Evolutionary conservation across 148 eudicot species (phyloP).

Genomic region (Linanthus parryae): DNA sequence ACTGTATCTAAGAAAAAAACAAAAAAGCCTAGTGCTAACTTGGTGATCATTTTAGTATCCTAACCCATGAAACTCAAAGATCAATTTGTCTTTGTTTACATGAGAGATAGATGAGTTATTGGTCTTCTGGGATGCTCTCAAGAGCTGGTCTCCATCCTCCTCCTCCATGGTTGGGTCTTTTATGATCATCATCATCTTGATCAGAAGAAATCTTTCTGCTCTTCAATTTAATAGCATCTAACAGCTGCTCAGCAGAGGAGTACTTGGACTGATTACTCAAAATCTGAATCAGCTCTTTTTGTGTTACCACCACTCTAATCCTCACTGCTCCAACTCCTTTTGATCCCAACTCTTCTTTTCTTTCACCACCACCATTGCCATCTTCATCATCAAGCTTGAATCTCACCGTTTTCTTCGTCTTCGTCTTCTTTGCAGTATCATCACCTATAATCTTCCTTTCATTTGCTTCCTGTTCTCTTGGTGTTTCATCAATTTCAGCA

Average conservation of each 20-base stretch:
- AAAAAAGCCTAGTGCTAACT: no score
- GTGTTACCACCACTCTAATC: slow-evolving; percentile 14
- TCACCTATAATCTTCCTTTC: not conserved
- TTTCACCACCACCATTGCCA: not conserved
- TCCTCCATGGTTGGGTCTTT: not conserved
- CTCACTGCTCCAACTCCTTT: slow-evolving; percentile 5
- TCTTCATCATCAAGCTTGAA: not conserved
- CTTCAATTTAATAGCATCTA: not conserved
- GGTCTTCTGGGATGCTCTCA: not conserved
- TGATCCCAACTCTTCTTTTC: not conserved
- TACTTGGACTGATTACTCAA: slow-evolving; percentile 4
- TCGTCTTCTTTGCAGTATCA: not conserved
- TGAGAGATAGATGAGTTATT: no score
- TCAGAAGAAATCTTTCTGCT: not conserved
- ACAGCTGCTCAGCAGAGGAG: slow-evolving; percentile 3
- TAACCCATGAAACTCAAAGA: no score
- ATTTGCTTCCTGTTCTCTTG: not conserved
- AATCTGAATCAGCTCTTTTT: slow-evolving; percentile 9
- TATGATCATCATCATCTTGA: not conserved
- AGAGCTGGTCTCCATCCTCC: slow-evolving; percentile 5
- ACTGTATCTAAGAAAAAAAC: no score
- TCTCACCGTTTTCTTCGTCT: not conserved
- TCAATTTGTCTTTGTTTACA: no score
- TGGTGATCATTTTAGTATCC: no score
- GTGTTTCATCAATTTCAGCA: not conserved